phyloP scores from a whole-genome alignment of 805 yeast species.

The Candida tallmaniae region DNA sequence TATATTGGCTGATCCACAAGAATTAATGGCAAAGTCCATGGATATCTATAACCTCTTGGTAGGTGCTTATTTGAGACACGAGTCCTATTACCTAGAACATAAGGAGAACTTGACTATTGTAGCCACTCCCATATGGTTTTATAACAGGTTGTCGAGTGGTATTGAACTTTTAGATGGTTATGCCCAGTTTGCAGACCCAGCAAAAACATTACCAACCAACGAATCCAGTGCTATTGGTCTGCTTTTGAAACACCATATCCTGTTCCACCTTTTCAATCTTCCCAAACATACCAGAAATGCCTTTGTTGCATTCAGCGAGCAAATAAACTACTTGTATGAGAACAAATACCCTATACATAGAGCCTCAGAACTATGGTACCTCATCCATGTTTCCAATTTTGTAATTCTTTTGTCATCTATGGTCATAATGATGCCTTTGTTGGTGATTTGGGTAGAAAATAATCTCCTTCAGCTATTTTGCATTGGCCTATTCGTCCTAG shows the following conservation, averaged over 20 bases:
- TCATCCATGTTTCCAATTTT: constrained; percentile 7
- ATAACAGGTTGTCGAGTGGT: background rate
- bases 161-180: constrained; percentile 3
- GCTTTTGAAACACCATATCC: background rate
- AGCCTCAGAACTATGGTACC: background rate
- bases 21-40: background rate
- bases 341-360: background rate
- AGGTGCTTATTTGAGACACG: constrained; percentile 18
- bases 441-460: background rate
- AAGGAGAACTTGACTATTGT: constrained; percentile 15
- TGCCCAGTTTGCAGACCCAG: background rate
- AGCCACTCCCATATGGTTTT: constrained; percentile 14
- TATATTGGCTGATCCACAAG: constrained; percentile 1
- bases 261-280: constrained; percentile 1
- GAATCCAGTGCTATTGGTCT: too few relatives aligned
- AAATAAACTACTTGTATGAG: constrained; percentile 2
- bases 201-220: too few relatives aligned
- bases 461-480: background rate
- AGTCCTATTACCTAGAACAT: constrained; percentile 14
- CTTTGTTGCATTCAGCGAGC: constrained; percentile 1
- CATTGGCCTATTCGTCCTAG: background rate
- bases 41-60: constrained; percentile 2
- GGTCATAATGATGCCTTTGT: background rate
- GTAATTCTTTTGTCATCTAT: constrained; percentile 1
- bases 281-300: background rate